Percentiles rank a stretch among this genome's conserved stretches.
These are phyloP conservation scores for Pseudotsuga menziesii DNA, from an alignment of 75 land plant genomes.

Conservation along the genomic window DNA sequence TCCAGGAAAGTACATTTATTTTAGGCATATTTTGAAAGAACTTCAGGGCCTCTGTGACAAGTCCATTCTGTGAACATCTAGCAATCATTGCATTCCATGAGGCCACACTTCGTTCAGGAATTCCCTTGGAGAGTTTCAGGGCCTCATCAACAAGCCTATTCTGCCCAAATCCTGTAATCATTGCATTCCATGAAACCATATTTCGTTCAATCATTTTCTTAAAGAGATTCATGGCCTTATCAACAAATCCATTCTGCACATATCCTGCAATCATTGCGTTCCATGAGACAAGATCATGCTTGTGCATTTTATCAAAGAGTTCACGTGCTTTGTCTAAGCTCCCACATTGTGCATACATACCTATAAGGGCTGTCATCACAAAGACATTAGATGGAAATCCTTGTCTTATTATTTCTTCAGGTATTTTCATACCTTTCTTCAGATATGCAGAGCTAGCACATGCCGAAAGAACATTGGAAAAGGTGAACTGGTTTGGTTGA, in stretches of 20 bases:
- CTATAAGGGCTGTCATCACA: background rate
- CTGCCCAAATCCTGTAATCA: too few relatives aligned
- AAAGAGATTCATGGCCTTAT: background rate
- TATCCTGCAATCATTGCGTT: slow-evolving; percentile 14
- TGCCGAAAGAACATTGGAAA: background rate
- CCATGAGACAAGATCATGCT: background rate
- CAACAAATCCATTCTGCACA: background rate
- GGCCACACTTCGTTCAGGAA: too few relatives aligned
- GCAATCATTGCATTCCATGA: too few relatives aligned
- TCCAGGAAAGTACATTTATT: too few relatives aligned
- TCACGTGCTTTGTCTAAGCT: background rate
- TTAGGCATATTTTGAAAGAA: too few relatives aligned
- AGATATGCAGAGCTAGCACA: background rate
- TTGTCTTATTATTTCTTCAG: background rate
- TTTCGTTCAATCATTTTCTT: too few relatives aligned
- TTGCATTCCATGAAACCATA: too few relatives aligned
- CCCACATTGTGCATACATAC: slow-evolving; percentile 11
- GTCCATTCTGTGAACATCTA: too few relatives aligned
- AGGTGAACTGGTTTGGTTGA: slow-evolving; percentile 3
- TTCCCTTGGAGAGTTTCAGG: too few relatives aligned
- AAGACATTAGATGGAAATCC: background rate
- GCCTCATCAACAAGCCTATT: too few relatives aligned
- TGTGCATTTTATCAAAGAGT: slow-evolving; percentile 2
- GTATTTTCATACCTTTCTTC: background rate
- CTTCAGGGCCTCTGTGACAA: too few relatives aligned